Evolutionary conservation across 2,329 filamentous ascomycete genomes (phyloP), one percentile per base, ranked within the genome.

Genomic region (Penicillium sp.): DNA sequence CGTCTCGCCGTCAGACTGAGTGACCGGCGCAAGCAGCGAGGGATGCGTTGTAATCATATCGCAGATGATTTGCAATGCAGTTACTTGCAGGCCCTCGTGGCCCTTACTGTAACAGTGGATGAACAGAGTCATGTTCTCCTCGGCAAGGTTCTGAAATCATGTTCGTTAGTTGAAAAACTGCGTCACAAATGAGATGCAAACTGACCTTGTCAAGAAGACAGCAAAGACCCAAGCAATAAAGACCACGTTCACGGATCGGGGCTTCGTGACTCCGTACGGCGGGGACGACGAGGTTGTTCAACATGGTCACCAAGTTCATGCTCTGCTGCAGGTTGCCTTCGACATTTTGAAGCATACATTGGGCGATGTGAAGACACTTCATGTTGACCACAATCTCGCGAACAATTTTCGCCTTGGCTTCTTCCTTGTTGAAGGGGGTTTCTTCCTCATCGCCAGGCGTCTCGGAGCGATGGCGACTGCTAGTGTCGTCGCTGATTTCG

Each of bases 341-440:
- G 9, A 99, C 90, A 66, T 97, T 96, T 67, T 95, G 86, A 46
- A 99, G 81, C 89, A 97, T 96, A 78, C 91, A 97, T 71, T 96
- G 90, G 24, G 95, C 92, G 61, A 99, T 96, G 68, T 96, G 89
- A 55, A 99, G 80, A 71, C 94, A 97, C 75, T 97, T 97, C 84
- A 96, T 92, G 77, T 97, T 97, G 70, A 97, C 88, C 77, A 96
- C 86, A 67, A 96, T 94, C 73, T 96, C 91, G 59, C 84, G 86
- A 60, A 96, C 61, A 22, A 75, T 62, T 60, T 75, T 84, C 1
- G 89, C 90, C 74, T 92, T 95, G 42, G 79, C 79, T 59, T 84
- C 81, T 46, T 83, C 80, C 44, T 76, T 75, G 55, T 76, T 74
- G 48, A 75, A 75, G 4, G 72, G 72, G 2, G 82, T 80, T 60